phyloP scores from a whole-genome alignment of 2,329 filamentous ascomycete genomes.

The Colletotrichum brevisporum region DNA sequence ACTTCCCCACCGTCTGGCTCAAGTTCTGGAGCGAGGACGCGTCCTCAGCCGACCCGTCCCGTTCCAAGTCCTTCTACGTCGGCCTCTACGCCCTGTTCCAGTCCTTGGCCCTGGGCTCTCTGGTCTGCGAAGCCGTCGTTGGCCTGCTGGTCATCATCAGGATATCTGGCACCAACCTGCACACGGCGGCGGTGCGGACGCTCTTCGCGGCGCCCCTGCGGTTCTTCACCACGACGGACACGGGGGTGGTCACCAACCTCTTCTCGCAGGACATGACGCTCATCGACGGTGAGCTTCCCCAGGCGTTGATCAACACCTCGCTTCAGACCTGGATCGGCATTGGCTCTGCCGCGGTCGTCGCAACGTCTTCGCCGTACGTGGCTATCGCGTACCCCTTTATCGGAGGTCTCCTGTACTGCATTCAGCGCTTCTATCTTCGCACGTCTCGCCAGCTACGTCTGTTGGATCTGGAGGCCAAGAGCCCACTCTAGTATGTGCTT shows the following conservation, averaged over 20 bases:
- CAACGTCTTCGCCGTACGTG: conserved; percentile 57
- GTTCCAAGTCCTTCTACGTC: conserved; percentile 46
- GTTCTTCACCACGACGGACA: conserved; percentile 59
- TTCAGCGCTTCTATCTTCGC: conserved; percentile 69
- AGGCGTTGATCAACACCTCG: conserved; percentile 49
- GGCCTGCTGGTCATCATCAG: neutral
- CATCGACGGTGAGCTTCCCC: conserved; percentile 55
- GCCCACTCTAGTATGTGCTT: conserved; percentile 63
- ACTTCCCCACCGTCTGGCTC: conserved; percentile 55
- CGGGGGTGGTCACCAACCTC: conserved; percentile 57
- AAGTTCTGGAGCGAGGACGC: conserved; percentile 56
- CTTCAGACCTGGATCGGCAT: conserved; percentile 48
- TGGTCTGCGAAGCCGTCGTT: neutral
- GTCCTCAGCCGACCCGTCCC: conserved; percentile 31
- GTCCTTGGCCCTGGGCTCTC: neutral
- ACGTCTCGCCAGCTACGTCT: conserved; percentile 73
- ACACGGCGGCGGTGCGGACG: neutral
- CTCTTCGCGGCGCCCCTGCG: conserved; percentile 43
- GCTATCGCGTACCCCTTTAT: conserved; percentile 51
- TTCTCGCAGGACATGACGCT: conserved; percentile 62
- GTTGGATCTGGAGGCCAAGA: conserved; percentile 61
- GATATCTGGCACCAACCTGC: conserved; percentile 10
- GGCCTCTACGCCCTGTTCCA: conserved; percentile 48
- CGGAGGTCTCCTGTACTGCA: neutral
- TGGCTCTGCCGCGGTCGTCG: conserved; percentile 63